These are phyloP conservation scores for Austroboletus niveus DNA, from an alignment of 1,284 basidiomycete species.

Conservation along the genomic window DNA sequence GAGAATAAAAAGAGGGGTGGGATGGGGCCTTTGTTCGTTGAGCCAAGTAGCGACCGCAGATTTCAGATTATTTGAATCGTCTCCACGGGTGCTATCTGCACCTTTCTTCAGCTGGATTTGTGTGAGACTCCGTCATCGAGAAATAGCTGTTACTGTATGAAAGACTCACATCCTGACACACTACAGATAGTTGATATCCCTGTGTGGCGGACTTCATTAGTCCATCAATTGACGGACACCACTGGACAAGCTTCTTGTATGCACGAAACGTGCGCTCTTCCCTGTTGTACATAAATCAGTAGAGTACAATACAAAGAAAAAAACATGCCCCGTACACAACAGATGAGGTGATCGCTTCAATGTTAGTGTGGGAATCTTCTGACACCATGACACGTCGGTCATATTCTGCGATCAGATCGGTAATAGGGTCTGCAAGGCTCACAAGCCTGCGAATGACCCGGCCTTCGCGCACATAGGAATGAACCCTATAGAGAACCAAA, in stretches of 20 bases:
- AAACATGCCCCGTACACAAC: neutral
- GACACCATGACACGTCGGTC: conserved; percentile 1
- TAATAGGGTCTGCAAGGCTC: neutral
- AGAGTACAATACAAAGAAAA: neutral
- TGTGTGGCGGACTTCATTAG: neutral
- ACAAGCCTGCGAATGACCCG: conserved; percentile 10
- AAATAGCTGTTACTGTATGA: no score
- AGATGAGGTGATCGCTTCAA: neutral
- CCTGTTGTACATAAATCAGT: neutral
- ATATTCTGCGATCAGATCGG: conserved; percentile 6
- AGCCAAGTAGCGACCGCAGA: conserved; percentile 20
- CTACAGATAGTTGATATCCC: neutral
- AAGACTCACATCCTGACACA: neutral
- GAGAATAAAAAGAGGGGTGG: conserved; percentile 4
- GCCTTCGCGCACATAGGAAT: conserved; percentile 3
- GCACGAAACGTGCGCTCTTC: conserved; percentile 5
- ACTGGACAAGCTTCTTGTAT: conserved; percentile 8
- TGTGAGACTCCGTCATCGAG: no score
- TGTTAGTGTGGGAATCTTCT: neutral
- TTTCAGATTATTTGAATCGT: conserved; percentile 20
- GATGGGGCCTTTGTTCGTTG: conserved; percentile 7
- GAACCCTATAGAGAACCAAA: neutral
- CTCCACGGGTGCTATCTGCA: conserved; percentile 13
- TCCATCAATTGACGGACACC: conserved; percentile 5
- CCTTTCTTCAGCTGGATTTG: conserved; percentile 15